These are phyloP conservation scores for Pachysolen tannophilus DNA, from an alignment of 805 yeast genomes.

Conservation along the genomic window DNA sequence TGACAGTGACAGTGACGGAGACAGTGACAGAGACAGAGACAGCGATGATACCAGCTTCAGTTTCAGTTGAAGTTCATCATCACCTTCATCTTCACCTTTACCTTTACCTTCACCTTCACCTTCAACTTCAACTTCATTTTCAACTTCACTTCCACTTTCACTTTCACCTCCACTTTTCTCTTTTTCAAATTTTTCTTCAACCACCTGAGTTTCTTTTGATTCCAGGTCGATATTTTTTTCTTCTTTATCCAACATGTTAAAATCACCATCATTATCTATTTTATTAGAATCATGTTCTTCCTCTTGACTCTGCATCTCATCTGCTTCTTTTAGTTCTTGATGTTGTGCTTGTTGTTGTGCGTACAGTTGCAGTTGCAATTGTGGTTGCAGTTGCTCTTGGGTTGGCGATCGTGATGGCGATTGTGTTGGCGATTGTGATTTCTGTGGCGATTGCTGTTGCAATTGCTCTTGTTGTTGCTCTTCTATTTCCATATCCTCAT, in stretches of 20 bases:
- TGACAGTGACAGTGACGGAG: too few relatives aligned
- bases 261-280: too few relatives aligned
- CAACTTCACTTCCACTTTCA: constrained; percentile 4
- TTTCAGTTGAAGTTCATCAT: constrained; percentile 8
- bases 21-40: too few relatives aligned
- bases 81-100: constrained; percentile 11
- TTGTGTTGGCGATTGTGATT: too few relatives aligned
- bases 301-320: background rate
- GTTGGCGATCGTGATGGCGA: too few relatives aligned
- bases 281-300: background rate
- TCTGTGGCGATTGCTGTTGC: too few relatives aligned
- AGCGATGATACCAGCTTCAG: constrained; percentile 6
- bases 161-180: background rate
- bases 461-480: too few relatives aligned
- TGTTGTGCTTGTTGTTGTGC: background rate
- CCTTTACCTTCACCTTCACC: constrained; percentile 5
- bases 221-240: too few relatives aligned
- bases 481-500: too few relatives aligned
- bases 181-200: background rate
- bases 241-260: too few relatives aligned
- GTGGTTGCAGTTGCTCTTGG: background rate
- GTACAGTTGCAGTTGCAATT: background rate
- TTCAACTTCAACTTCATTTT: constrained; percentile 6
- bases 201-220: background rate
- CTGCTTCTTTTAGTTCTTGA: background rate